phyloP scores from a whole-genome alignment of 352 stramenopile species.

The Phytophthora chlamydospora region DNA sequence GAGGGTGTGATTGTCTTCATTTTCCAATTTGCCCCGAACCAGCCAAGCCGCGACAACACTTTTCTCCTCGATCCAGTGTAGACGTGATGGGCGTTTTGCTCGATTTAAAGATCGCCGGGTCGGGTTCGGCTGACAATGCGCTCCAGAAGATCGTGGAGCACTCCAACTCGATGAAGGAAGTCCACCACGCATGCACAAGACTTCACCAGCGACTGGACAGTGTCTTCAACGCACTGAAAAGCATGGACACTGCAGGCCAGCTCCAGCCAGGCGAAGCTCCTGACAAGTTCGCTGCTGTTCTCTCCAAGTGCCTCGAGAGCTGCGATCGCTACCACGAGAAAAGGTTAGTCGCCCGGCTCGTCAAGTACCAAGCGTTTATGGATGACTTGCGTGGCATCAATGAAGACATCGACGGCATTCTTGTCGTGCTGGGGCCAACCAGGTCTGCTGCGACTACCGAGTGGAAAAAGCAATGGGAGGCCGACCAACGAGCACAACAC shows the following conservation, averaged over 20 bases:
- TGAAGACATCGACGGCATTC: neutral
- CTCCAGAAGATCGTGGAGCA: neutral
- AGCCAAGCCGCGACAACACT: neutral
- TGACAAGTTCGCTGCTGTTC: constrained; percentile 7
- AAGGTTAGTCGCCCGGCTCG: neutral
- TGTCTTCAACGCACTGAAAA: constrained; percentile 2
- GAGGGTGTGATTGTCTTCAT: neutral
- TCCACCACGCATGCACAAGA: constrained; percentile 1
- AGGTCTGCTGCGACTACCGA: neutral
- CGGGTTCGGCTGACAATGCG: neutral
- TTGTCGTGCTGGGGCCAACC: neutral
- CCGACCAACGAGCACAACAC: constrained; percentile 1
- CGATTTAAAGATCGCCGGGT: neutral
- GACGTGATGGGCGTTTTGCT: neutral
- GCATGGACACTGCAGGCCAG: constrained; percentile 6
- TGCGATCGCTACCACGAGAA: constrained; percentile 10
- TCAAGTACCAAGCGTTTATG: constrained; percentile 10
- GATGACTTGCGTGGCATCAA: constrained; percentile 1
- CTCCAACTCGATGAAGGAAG: neutral
- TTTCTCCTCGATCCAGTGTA: neutral
- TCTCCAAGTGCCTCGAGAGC: neutral
- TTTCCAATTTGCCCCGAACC: neutral
- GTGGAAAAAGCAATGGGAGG: constrained; percentile 3
- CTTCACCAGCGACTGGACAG: constrained; percentile 1
- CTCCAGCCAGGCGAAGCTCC: constrained; percentile 1